Conservation (phyloP, 176 grass and related monocot species). For the Carex kokanica region DNA sequence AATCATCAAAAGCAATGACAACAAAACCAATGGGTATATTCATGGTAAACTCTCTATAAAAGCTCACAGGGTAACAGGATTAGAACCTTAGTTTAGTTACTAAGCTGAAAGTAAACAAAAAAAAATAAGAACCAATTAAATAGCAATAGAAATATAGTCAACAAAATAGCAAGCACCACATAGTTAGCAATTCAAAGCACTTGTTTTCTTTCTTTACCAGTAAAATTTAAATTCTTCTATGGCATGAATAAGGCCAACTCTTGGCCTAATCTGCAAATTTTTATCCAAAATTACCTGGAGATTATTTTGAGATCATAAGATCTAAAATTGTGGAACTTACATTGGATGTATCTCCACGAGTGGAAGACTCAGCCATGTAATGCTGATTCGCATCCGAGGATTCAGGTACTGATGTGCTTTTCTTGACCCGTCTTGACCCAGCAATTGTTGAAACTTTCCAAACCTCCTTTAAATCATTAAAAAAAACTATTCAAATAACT, state of each 20-base stretch:
- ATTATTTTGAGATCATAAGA: background rate
- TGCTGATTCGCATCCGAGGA: constrained; percentile 43
- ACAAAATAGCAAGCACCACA: background rate
- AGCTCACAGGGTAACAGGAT: background rate
- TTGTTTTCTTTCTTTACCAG: constrained; percentile 2
- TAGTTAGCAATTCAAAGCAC: constrained; percentile 6
- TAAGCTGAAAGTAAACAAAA: background rate
- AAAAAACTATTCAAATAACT: background rate
- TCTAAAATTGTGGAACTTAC: constrained; percentile 30
- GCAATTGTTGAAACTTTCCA: constrained; percentile 95
- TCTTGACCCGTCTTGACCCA: constrained; percentile 67
- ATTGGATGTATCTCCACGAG: constrained; percentile 34
- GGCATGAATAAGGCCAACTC: background rate
- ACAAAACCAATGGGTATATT: background rate
- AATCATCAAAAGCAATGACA: background rate
- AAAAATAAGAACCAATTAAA: background rate
- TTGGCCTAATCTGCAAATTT: background rate
- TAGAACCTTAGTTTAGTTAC: background rate
- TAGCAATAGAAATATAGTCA: background rate
- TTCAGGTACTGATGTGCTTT: constrained; percentile 55
- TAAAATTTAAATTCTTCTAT: background rate
- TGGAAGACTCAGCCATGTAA: constrained; percentile 1
- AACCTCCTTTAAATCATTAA: constrained; percentile 60
- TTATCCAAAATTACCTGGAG: background rate
- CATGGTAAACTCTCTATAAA: background rate